These are phyloP conservation scores for Penicillium sp. DNA, from an alignment of 2,329 filamentous ascomycete genomes.

Conservation along the genomic window DNA sequence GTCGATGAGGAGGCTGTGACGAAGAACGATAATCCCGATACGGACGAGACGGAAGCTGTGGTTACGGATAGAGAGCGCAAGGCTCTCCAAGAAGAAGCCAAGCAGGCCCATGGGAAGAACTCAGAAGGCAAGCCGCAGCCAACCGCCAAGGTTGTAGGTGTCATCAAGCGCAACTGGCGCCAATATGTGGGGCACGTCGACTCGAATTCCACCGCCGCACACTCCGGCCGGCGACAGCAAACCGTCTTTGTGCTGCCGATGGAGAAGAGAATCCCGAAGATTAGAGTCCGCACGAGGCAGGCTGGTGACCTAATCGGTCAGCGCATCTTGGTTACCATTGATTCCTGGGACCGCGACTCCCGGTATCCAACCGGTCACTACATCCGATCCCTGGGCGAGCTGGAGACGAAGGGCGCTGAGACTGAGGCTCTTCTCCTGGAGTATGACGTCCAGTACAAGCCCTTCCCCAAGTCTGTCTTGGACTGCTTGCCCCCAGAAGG, in stretches of 20 bases:
- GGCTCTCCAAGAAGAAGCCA: conserved; percentile 88
- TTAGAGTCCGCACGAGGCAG: conserved; percentile 87
- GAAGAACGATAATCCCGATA: conserved; percentile 90
- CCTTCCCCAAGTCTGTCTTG: conserved; percentile 92
- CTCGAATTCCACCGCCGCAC: conserved; percentile 74
- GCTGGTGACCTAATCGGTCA: conserved; percentile 87
- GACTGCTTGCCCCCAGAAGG: conserved; percentile 91
- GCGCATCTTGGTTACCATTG: conserved; percentile 88
- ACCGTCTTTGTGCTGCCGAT: conserved; percentile 95
- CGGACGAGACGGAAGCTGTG: conserved; percentile 71
- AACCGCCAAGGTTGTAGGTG: conserved; percentile 86
- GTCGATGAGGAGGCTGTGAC: conserved; percentile 92
- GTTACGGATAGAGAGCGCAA: conserved; percentile 85
- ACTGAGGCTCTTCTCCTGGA: conserved; percentile 93
- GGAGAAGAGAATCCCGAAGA: conserved; percentile 98
- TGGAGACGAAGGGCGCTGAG: conserved; percentile 97
- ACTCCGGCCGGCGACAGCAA: conserved; percentile 81
- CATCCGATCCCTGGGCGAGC: conserved; percentile 84
- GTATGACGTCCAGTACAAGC: conserved; percentile 96
- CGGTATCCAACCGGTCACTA: conserved; percentile 93
- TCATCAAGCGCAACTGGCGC: conserved; percentile 95
- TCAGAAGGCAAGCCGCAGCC: conserved; percentile 80
- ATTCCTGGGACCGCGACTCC: conserved; percentile 92
- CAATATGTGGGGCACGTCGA: conserved; percentile 98
- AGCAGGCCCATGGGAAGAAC: conserved; percentile 74